Evolutionary conservation across 768 basidiomycete genomes (phyloP).

Genomic region (Rhodotorula babjevae): DNA sequence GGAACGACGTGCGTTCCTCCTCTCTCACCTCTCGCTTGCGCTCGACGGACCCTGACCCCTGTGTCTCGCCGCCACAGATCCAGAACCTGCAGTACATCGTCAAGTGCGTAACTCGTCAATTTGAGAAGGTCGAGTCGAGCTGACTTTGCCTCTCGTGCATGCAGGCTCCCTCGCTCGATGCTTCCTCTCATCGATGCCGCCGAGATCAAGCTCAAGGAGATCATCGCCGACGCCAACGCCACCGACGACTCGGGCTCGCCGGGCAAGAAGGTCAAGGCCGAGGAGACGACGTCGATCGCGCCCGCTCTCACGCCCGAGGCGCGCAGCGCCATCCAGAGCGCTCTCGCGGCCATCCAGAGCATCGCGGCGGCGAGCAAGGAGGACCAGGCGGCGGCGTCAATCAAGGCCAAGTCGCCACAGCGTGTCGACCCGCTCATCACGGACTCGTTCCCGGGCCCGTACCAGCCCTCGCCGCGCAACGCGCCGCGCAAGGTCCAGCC

Average conservation of each 20-base stretch:
- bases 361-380: background rate
- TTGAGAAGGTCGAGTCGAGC: background rate
- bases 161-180: conserved; percentile 5
- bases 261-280: no score
- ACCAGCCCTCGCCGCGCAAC: background rate
- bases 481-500: background rate
- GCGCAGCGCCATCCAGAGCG: background rate
- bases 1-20: background rate
- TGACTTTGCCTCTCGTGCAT: background rate
- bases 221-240: background rate
- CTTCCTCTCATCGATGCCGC: background rate
- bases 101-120: background rate
- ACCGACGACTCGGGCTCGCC: background rate
- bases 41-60: background rate
- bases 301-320: background rate
- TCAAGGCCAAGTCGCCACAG: no score
- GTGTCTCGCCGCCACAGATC: background rate
- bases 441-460: background rate
- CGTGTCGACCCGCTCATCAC: background rate
- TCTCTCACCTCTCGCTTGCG: no score
- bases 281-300: background rate
- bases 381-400: no score
- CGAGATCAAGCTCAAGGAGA: background rate
- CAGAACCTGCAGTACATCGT: conserved; percentile 21
- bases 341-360: background rate